These are phyloP conservation scores for Nannochloropsis gaditana DNA, from an alignment of 108 stramenopile species.

Conservation along the genomic window DNA sequence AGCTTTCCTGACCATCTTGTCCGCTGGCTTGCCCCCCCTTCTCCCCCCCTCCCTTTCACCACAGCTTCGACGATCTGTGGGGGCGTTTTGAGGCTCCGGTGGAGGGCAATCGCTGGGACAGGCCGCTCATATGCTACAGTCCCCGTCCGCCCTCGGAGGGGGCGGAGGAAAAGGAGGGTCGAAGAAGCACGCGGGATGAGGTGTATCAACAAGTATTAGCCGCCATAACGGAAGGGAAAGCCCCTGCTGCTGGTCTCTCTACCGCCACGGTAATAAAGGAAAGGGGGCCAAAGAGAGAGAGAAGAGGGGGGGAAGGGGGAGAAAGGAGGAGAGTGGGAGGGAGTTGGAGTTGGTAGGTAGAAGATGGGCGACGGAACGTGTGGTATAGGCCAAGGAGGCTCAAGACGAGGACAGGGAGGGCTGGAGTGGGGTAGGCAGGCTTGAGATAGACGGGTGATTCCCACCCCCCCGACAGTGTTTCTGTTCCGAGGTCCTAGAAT, in stretches of 20 bases:
- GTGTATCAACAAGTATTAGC: background rate
- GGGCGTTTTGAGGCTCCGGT: conserved; percentile 78
- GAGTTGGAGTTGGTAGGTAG: too few species aligned
- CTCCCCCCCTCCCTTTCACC: conserved; percentile 21
- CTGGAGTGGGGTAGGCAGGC: background rate
- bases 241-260: background rate
- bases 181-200: background rate
- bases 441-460: background rate
- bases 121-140: conserved; percentile 51
- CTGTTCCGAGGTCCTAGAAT: background rate
- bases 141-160: background rate
- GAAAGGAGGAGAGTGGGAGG: background rate
- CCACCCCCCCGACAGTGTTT: background rate
- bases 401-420: too few species aligned
- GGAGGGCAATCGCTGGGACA: conserved; percentile 76
- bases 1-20: too few species aligned
- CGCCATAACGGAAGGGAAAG: background rate
- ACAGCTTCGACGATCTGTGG: conserved; percentile 62
- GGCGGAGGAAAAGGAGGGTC: background rate
- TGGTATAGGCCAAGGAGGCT: too few species aligned
- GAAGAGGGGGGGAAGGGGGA: background rate
- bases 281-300: background rate
- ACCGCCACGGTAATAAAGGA: background rate
- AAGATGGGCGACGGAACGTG: too few species aligned
- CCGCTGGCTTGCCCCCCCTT: background rate